Percentiles rank a stretch among this genome's conserved stretches.
phyloP scores from a whole-genome alignment of 345 rosid genomes.

The Pelargonium nanum region DNA sequence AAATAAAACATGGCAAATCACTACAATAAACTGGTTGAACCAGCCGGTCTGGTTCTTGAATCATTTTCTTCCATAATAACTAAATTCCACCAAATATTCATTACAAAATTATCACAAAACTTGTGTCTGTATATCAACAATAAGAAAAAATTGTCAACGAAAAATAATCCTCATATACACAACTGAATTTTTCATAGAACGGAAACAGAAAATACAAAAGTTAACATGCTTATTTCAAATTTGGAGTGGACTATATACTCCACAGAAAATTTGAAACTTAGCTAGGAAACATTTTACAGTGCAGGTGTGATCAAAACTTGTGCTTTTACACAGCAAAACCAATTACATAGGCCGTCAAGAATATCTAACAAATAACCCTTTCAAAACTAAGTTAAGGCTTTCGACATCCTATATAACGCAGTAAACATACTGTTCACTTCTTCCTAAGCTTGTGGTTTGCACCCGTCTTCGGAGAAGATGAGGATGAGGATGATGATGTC shows the following conservation, averaged over 20 bases:
- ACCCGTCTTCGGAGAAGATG: constrained; percentile 20
- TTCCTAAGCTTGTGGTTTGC: constrained; percentile 8
- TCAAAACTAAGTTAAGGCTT: neutral
- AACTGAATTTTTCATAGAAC: neutral
- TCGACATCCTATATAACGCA: neutral
- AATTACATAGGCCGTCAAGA: neutral
- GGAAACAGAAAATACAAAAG: neutral
- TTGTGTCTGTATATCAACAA: neutral
- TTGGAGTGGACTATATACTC: too few species aligned
- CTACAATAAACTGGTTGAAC: neutral
- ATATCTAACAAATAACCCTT: neutral
- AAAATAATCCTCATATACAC: neutral
- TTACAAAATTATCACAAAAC: neutral
- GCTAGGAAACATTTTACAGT: too few species aligned
- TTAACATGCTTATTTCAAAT: too few species aligned
- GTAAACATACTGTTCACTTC: neutral
- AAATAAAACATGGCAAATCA: neutral
- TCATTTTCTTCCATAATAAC: neutral
- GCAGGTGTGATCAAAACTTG: neutral
- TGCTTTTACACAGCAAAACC: constrained; percentile 3
- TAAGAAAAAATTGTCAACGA: neutral
- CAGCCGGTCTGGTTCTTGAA: too few species aligned
- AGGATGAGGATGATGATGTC: constrained; percentile 19
- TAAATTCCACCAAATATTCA: neutral
- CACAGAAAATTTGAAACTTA: too few species aligned